Evolutionary conservation across 2,329 filamentous ascomycete genomes (phyloP).

Genomic region (Penicillium digitatum): DNA sequence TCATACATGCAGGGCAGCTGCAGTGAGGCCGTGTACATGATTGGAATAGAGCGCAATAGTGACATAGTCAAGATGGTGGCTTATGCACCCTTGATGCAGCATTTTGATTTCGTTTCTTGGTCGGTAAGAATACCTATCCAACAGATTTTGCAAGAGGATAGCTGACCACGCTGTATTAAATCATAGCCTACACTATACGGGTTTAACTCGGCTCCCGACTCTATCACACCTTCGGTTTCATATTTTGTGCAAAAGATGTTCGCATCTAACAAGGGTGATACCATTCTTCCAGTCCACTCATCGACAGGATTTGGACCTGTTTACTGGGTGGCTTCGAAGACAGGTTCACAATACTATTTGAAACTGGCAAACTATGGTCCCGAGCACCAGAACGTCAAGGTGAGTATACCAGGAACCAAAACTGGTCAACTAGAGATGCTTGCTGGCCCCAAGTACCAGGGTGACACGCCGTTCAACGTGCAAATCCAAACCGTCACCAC

Average conservation of each 20-base stretch:
- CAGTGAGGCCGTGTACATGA: constrained; percentile 61
- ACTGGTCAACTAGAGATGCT: constrained; percentile 26
- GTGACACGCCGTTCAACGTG: constrained; percentile 20
- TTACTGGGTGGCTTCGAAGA: constrained; percentile 35
- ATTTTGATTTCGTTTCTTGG: constrained; percentile 35
- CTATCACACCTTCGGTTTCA: constrained; percentile 31
- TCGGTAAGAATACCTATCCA: constrained; percentile 24
- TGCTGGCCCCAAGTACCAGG: constrained; percentile 18
- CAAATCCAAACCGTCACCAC: constrained; percentile 14
- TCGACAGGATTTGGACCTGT: constrained; percentile 28
- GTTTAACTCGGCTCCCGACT: constrained; percentile 28
- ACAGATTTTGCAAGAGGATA: not conserved
- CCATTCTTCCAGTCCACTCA: constrained; percentile 30
- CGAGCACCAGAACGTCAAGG: constrained; percentile 21
- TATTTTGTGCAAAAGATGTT: constrained; percentile 40
- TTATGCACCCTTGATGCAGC: constrained; percentile 38
- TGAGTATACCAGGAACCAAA: constrained; percentile 24
- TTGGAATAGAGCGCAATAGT: constrained; percentile 47
- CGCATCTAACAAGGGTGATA: constrained; percentile 30
- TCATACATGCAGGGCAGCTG: constrained; percentile 49
- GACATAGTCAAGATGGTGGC: constrained; percentile 36
- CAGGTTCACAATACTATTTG: constrained; percentile 22
- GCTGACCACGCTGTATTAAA: not conserved
- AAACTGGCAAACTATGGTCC: constrained; percentile 34
- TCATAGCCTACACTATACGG: constrained; percentile 33